Evolutionary conservation across 192 early-diverging fungal genomes (phyloP), one percentile per base, ranked within the genome.

Genomic region (Phycomyces nitens): DNA sequence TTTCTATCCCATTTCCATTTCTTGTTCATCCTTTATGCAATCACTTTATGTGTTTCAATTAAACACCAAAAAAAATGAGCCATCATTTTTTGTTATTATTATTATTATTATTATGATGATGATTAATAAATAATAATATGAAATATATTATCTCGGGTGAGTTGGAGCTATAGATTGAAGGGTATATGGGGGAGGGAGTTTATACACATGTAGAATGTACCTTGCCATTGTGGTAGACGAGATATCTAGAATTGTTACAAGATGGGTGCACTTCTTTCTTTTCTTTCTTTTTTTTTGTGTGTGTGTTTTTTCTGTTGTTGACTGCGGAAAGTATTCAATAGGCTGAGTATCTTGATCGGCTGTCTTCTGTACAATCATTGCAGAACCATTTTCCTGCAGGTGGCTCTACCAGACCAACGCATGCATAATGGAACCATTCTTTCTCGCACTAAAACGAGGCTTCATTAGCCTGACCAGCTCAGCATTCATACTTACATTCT

Each of bases 371-470:
- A 70, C 92, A 94, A 27, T 83, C 80, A 14, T 80, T 81, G 67
- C 92, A 94, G 79, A 82, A 94, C 92, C 92, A 94, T 60, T 82
- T 83, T 18, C 92, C 92, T 60, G 88, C 86, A 22, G 87, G 88
- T 41, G 84, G 92, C 20, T 78, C 82, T 12, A 75, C 81, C 18
- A 94, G 75, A 12, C 89, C 90, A n/a, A 93, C 92, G 57, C 92
- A 94, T 0, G 69, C 80, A 60, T 91, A 86, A 71, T 94, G 92
- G 74, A 94, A 94, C 92, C 92, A 94, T 80, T 94, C 91, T 69
- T 86, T 81, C 29, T 84, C 82, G 70, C 92, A 94, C 62, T 65
- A 60, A 6, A 14, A n/a, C n/a, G 44, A 14, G 2, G 3, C 11
- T 18, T 6, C 53, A 41, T 16, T 15, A 64, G 43, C 29, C 44